Conservation (phyloP, 352 stramenopile genomes). For the Phytophthora fragariae region DNA sequence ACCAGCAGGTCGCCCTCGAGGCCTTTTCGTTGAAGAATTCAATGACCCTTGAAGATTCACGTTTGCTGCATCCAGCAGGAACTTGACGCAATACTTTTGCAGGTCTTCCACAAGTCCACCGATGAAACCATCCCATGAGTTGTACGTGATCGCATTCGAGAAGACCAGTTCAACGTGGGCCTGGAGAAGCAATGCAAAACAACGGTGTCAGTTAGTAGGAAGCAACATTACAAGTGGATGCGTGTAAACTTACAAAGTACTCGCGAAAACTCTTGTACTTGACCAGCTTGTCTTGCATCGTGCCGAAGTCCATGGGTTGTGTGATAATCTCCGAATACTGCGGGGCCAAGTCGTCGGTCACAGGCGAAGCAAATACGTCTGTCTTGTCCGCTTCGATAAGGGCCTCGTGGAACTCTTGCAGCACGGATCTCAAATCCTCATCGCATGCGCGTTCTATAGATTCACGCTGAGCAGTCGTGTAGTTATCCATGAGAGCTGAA, state of each 20-base stretch:
- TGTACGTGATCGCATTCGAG: slow-evolving; percentile 85
- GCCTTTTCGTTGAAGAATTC: slow-evolving; percentile 26
- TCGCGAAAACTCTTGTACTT: slow-evolving; percentile 73
- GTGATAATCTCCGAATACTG: slow-evolving; percentile 92
- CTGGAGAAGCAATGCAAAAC: slow-evolving; percentile 38
- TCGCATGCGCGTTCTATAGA: slow-evolving; percentile 59
- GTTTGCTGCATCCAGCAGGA: slow-evolving; percentile 70
- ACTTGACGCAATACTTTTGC: slow-evolving; percentile 78
- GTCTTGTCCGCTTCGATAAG: slow-evolving; percentile 79
- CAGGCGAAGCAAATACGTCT: slow-evolving; percentile 88
- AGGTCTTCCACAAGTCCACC: slow-evolving; percentile 69
- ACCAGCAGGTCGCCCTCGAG: not conserved
- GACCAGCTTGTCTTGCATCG: slow-evolving; percentile 87
- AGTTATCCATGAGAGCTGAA: slow-evolving; percentile 52
- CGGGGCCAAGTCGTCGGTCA: slow-evolving; percentile 92
- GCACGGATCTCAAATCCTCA: slow-evolving; percentile 63
- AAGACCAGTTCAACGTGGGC: slow-evolving; percentile 79
- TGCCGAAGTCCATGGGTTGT: slow-evolving; percentile 95
- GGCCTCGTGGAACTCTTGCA: slow-evolving; percentile 79
- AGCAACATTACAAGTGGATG: not conserved
- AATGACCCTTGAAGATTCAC: slow-evolving; percentile 42
- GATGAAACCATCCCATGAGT: slow-evolving; percentile 68
- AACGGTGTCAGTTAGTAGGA: not conserved
- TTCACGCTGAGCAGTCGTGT: slow-evolving; percentile 64
- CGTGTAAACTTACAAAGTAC: slow-evolving; percentile 72